Base-by-base conservation (phyloP, 208 protist genomes). In the Leishmania guyanensis region DNA sequence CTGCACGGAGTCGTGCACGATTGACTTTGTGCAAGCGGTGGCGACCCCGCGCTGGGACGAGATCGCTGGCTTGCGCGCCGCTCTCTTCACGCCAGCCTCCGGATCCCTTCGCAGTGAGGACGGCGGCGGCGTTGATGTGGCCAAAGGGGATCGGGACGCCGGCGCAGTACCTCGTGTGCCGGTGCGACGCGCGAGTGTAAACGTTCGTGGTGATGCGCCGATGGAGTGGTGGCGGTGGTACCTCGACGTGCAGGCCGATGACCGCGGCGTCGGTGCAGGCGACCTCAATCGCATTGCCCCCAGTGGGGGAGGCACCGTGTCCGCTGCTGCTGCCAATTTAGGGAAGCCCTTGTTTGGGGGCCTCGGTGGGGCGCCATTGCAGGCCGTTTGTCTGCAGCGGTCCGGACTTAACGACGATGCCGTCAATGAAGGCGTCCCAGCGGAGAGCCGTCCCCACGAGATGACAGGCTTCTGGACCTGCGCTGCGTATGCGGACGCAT, bases 171-270 rank as follows among this genome's bases (percentile, higher is more conserved):
- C 39, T 26, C 70, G 66, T 3, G 70, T 77, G 6, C 0, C 68
- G 5, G 82, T 81, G 51, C 33, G 22, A 12, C 48, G 77, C 20
- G 82, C 82, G 8, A 81, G 60, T 33, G 79, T 87, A 9, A 87
- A 87, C 36, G 84, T 87, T 17, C 69, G 79, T 50, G 84, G 84
- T 33, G 84, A 87, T 65, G 84, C 84, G 1, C 75, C 79, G 60
- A 22, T 87, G 75, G 69, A 56, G 75, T 87, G 84, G 84, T 83
- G 79, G 79, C 66, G 58, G 6, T 81, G 79, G 79, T 84, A 75
- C 36, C 60, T 86, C 72, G 16, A 39, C 29, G 71, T 62, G 26
- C 71, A 75, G 50, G 50, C 48, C 16, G 48, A 74, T 29, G 69
- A 74, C 46, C 36, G 2, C 36, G 20, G 36, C 36, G 12, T 36